Conservation (phyloP, 495 filamentous ascomycete species). For the Neurospora sp. region DNA sequence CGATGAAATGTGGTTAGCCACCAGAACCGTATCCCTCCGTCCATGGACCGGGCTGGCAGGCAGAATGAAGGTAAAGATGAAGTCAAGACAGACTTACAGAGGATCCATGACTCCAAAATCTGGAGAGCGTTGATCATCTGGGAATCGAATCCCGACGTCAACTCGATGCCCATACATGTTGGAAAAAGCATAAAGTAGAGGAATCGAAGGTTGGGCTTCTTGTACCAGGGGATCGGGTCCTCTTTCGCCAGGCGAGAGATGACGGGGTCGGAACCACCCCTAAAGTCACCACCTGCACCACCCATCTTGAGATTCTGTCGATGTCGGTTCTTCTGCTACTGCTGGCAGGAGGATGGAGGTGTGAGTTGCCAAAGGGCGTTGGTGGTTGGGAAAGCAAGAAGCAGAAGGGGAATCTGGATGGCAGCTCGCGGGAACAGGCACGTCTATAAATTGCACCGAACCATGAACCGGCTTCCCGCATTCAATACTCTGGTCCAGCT, state of each 20-base stretch:
- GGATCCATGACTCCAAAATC: slow-evolving; percentile 44
- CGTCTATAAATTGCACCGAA: neutral
- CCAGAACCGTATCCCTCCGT: neutral
- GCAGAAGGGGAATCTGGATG: neutral
- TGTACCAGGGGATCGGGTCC: slow-evolving; percentile 46
- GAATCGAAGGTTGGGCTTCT: slow-evolving; percentile 49
- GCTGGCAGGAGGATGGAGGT: too few species aligned
- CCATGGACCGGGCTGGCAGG: neutral
- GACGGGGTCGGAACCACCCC: slow-evolving; percentile 27
- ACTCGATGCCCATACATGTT: slow-evolving; percentile 59
- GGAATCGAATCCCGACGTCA: slow-evolving; percentile 63
- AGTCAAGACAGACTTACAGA: slow-evolving; percentile 27
- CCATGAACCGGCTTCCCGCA: neutral
- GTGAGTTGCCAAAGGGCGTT: neutral
- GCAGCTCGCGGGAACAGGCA: neutral
- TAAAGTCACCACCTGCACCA: neutral
- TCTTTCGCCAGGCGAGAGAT: slow-evolving; percentile 37
- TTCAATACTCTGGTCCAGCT: neutral
- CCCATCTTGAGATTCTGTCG: neutral
- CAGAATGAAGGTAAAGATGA: neutral
- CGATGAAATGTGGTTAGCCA: neutral
- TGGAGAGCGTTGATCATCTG: slow-evolving; percentile 64
- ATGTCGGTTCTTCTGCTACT: neutral
- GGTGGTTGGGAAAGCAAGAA: neutral
- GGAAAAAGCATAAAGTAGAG: slow-evolving; percentile 55